phyloP scores from a whole-genome alignment of 129 eudicot species.

The Tagetes patula region DNA sequence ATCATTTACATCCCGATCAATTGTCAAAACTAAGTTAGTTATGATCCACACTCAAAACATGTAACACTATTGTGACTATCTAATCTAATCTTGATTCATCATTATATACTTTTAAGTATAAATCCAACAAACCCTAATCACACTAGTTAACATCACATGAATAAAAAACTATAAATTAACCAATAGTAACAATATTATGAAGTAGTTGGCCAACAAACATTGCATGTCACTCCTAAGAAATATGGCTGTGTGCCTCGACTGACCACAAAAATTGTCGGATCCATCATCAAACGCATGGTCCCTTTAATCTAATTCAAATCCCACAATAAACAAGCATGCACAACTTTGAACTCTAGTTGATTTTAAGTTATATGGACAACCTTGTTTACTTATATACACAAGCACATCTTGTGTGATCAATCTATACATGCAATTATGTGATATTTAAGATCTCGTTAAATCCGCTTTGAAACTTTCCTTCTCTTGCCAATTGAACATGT shows the following conservation, averaged over 20 bases:
- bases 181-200: conserved; percentile 17
- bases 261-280: conserved; percentile 67
- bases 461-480: conserved; percentile 23
- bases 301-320: conserved; percentile 38
- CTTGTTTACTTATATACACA: conserved; percentile 31
- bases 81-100: background rate
- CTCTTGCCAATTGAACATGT: conserved; percentile 41
- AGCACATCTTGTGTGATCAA: conserved; percentile 68
- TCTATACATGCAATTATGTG: conserved; percentile 31
- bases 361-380: conserved; percentile 16
- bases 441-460: conserved; percentile 35
- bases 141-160: conserved; percentile 20
- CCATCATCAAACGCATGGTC: conserved; percentile 63
- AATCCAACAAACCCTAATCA: conserved; percentile 17
- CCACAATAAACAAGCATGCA: conserved; percentile 35
- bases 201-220: conserved; percentile 58
- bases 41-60: too few species aligned
- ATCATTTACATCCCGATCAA: too few species aligned
- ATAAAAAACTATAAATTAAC: conserved; percentile 20
- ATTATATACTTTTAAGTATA: background rate
- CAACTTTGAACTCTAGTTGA: conserved; percentile 31
- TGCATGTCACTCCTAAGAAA: conserved; percentile 46
- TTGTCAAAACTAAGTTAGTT: too few species aligned
- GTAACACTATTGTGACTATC: too few species aligned
- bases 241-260: conserved; percentile 48